A percentile compares a stretch with the other conserved stretches of the same genome.
Evolutionary conservation across 306 rosid genomes (phyloP).

Genomic region (Myrica gale): DNA sequence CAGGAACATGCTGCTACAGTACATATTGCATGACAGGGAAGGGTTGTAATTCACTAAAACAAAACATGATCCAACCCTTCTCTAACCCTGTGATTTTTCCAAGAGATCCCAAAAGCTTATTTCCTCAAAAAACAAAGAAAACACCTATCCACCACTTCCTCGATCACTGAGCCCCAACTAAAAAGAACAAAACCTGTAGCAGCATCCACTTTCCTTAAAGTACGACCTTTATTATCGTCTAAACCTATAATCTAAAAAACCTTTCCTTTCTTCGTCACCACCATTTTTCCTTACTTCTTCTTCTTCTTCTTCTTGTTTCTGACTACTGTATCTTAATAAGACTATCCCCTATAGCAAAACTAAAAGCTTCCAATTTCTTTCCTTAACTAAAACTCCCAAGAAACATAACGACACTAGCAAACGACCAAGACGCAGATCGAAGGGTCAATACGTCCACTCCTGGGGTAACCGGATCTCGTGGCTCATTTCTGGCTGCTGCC

Average conservation of each 20-base stretch:
- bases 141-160: slow-evolving; percentile 11
- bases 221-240: slow-evolving; percentile 14
- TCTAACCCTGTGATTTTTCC: neutral
- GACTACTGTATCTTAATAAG: neutral
- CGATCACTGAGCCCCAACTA: slow-evolving; percentile 7
- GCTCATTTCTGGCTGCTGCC: slow-evolving; percentile 34
- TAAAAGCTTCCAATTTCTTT: slow-evolving; percentile 17
- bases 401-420: neutral
- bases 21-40: neutral
- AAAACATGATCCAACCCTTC: slow-evolving; percentile 1
- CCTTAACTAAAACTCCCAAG: slow-evolving; percentile 4
- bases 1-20: neutral
- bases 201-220: neutral
- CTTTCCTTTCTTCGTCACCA: neutral
- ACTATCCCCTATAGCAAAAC: slow-evolving; percentile 18
- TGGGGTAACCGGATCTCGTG: slow-evolving; percentile 66
- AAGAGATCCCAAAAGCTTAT: neutral
- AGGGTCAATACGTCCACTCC: slow-evolving; percentile 67
- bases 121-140: slow-evolving; percentile 3
- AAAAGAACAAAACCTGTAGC: slow-evolving; percentile 11
- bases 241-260: slow-evolving; percentile 20
- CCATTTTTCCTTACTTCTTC: neutral
- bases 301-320: neutral
- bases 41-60: neutral
- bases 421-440: neutral